Percentiles rank a stretch among this genome's conserved stretches.
Conservation (phyloP, 163 green algal genomes). For the Scenedesmus sp. region DNA sequence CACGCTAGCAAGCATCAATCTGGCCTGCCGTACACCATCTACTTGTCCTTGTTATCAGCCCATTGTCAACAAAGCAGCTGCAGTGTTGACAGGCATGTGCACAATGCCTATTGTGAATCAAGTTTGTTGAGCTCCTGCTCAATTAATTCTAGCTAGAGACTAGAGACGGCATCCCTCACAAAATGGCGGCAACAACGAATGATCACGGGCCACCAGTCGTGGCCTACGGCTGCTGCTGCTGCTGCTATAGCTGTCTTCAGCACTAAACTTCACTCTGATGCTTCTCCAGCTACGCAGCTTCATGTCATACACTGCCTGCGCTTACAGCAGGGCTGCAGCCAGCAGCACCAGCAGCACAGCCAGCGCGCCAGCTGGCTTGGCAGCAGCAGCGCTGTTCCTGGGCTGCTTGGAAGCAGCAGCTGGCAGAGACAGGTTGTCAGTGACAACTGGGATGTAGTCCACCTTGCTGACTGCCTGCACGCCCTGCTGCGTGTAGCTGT, state of each 20-base stretch:
- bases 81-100: no score
- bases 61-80: no score
- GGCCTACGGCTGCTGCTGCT: no score
- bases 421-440: background rate
- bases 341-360: conserved; percentile 22
- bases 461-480: conserved; percentile 24
- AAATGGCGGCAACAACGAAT: no score
- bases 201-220: no score
- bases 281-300: background rate
- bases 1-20: no score
- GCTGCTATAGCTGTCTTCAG: background rate
- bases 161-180: no score
- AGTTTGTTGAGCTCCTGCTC: no score
- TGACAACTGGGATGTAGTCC: conserved; percentile 31
- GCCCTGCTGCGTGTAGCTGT: conserved; percentile 42
- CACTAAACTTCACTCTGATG: background rate
- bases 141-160: no score
- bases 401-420: background rate
- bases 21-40: no score
- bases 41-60: no score
- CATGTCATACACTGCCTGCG: background rate
- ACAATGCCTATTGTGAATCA: no score
- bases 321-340: background rate
- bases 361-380: background rate
- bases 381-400: conserved; percentile 3